phyloP scores from a whole-genome alignment of 768 basidiomycete species.

The Saitozyma podzolica region DNA sequence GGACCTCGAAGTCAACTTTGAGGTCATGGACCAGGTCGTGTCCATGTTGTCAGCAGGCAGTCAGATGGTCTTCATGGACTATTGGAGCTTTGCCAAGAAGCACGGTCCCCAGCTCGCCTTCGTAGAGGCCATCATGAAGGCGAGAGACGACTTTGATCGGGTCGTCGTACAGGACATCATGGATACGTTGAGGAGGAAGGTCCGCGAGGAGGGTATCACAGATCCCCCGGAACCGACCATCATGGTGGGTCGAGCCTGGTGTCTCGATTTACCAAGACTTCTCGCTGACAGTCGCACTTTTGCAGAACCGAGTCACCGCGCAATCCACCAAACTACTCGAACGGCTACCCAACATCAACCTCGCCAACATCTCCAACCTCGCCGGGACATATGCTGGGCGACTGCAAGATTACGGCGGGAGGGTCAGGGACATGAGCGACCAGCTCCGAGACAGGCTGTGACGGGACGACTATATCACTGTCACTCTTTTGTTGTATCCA shows the following conservation, averaged over 20 bases:
- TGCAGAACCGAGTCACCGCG: constrained; percentile 14
- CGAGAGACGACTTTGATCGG: constrained; percentile 87
- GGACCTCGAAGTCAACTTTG: constrained; percentile 79
- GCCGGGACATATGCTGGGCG: constrained; percentile 17
- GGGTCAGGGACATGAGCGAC: constrained; percentile 16
- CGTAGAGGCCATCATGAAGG: constrained; percentile 84
- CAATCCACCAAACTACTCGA: constrained; percentile 12
- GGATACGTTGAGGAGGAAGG: constrained; percentile 88
- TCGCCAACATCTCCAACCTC: constrained; percentile 4
- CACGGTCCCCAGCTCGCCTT: constrained; percentile 91
- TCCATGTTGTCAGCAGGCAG: constrained; percentile 80
- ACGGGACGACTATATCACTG: background rate
- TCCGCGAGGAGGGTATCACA: constrained; percentile 70
- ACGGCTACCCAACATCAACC: constrained; percentile 15
- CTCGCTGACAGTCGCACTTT: background rate
- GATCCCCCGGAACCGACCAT: constrained; percentile 52
- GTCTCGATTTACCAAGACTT: background rate
- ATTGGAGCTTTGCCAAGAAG: constrained; percentile 86
- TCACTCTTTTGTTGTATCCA: background rate
- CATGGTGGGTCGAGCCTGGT: constrained; percentile 39
- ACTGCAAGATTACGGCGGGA: constrained; percentile 8
- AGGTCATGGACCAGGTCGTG: constrained; percentile 79
- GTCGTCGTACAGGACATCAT: constrained; percentile 83
- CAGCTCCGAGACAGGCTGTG: constrained; percentile 10
- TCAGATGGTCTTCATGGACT: constrained; percentile 87